Base-by-base conservation (phyloP, 192 early-diverging fungal species). In the Chytriomyces sp. region DNA sequence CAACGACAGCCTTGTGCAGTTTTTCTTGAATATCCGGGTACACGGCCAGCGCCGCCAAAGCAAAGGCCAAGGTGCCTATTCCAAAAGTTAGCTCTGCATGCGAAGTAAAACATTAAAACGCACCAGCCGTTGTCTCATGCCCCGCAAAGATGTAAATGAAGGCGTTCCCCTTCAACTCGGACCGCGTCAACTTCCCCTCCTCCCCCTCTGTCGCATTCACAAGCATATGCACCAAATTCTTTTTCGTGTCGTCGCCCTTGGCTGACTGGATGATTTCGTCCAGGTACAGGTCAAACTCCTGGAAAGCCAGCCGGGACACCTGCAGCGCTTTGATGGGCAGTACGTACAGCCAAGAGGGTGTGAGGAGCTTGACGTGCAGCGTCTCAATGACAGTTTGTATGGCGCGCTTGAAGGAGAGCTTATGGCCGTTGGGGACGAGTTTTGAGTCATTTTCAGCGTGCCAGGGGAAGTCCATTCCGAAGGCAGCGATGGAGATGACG, bases 81-180 rank as follows among this genome's bases (percentile, higher is more conserved):
- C n/a, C n/a, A n/a, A n/a, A n/a, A n/a, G n/a, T n/a, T n/a, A n/a
- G n/a, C n/a, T n/a, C n/a, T n/a, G n/a, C n/a, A n/a, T n/a, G n/a
- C n/a, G n/a, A n/a, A n/a, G n/a, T n/a, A n/a, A n/a, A n/a, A n/a
- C n/a, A n/a, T n/a, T n/a, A n/a, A n/a, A n/a, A n/a, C 28, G 30
- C 44, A n/a, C 44, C 44, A 1, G 44, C 44, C 22, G 44, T 49
- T 49, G 44, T 49, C 44, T 49, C 44, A 49, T 49, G 44, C 22
- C 44, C 44, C 44, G 86, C 86, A 79, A 87, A 85, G 10, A 84
- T 75, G 6, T 87, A 74, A 22, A 80, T 75, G 7, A 81, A 74
- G 10, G 81, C 39, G 40, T 86, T 82, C 19, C 75, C 78, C 28
- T 79, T 61, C 3, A 87, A 49, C 12, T 80, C 85, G 0, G 32